Evolutionary conservation across 768 basidiomycete genomes (phyloP).

Genomic region (Tremella yokohamensis): DNA sequence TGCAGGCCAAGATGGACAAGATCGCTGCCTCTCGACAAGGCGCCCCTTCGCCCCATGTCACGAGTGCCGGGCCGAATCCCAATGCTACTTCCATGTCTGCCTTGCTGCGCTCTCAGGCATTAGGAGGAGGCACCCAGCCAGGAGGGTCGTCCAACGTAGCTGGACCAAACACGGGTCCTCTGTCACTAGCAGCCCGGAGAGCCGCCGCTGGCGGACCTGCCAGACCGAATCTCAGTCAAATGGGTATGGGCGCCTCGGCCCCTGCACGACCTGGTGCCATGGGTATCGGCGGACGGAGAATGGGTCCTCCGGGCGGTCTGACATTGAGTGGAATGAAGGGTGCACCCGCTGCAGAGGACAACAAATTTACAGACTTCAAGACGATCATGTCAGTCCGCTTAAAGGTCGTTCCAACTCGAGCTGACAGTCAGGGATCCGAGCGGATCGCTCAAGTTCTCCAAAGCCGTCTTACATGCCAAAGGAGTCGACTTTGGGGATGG

Average conservation of each 20-base stretch:
- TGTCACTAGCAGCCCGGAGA: constrained; percentile 54
- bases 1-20: constrained; percentile 92
- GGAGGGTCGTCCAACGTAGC: constrained; percentile 13
- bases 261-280: constrained; percentile 42
- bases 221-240: constrained; percentile 15
- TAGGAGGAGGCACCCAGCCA: constrained; percentile 19
- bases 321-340: constrained; percentile 65
- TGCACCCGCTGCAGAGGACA: constrained; percentile 59
- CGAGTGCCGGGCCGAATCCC: constrained; percentile 29
- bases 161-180: constrained; percentile 43
- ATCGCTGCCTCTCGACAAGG: constrained; percentile 32
- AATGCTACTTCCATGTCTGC: constrained; percentile 47
- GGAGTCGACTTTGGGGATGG: constrained; percentile 90
- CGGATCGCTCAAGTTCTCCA: constrained; percentile 89
- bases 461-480: constrained; percentile 83
- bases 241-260: constrained; percentile 19
- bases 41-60: constrained; percentile 16
- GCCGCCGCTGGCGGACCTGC: constrained; percentile 23
- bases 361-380: constrained; percentile 87
- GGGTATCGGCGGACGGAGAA: constrained; percentile 50
- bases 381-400: constrained; percentile 73
- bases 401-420: neutral
- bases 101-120: constrained; percentile 45
- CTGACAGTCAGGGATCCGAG: constrained; percentile 72
- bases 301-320: constrained; percentile 52